These are phyloP conservation scores for Phalaenopsis equestris DNA, from an alignment of 106 monocot species.

Conservation along the genomic window DNA sequence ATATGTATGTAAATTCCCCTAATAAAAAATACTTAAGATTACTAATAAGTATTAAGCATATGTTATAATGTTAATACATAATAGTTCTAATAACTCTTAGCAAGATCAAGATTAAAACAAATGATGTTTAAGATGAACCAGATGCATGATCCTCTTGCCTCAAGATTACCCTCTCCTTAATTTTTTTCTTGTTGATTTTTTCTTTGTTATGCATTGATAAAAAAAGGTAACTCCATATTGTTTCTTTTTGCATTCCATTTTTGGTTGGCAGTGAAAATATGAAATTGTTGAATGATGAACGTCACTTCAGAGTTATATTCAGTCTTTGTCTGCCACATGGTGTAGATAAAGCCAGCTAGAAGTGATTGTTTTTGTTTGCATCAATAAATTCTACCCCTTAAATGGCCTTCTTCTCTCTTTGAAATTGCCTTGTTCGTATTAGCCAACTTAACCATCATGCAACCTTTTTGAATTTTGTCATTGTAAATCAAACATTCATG, in stretches of 20 bases:
- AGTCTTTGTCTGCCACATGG: not conserved
- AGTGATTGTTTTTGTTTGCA: conserved; percentile 5
- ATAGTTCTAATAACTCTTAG: no score
- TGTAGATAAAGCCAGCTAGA: not conserved
- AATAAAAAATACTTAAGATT: no score
- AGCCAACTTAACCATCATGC: not conserved
- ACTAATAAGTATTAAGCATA: no score
- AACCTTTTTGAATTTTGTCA: not conserved
- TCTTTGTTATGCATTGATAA: not conserved
- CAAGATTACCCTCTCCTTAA: not conserved
- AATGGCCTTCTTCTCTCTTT: not conserved
- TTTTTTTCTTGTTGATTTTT: not conserved
- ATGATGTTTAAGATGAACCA: no score
- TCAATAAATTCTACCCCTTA: conserved; percentile 5
- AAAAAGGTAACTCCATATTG: not conserved
- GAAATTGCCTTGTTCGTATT: conserved; percentile 5
- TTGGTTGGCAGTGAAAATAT: not conserved
- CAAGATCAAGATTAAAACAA: no score
- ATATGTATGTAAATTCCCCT: no score
- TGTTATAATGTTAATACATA: no score
- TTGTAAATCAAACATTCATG: not conserved
- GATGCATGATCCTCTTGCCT: no score
- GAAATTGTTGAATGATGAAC: not conserved
- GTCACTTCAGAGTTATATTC: not conserved
- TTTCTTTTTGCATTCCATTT: not conserved